Percentiles rank a stretch among this genome's conserved stretches.
These are phyloP conservation scores for Thuidium tamariscinum DNA, from an alignment of 225 moss, liverwort and hornwort genomes.

Conservation along the genomic window DNA sequence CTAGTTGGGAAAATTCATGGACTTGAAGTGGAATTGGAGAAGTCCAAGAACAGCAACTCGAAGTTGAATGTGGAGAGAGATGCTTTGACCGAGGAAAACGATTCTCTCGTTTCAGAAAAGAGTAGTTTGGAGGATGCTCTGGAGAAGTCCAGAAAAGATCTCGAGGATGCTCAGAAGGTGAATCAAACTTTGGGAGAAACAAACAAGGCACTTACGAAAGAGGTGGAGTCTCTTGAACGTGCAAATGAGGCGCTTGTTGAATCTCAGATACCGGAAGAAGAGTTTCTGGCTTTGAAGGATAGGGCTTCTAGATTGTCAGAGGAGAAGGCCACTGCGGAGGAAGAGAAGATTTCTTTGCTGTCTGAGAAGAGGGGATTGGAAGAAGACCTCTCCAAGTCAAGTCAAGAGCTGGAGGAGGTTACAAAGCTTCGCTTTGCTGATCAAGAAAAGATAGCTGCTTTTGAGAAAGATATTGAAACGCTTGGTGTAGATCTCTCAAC, in stretches of 20 bases:
- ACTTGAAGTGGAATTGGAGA: slow-evolving; percentile 5
- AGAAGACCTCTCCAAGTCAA: slow-evolving; percentile 3
- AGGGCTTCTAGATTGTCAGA: slow-evolving; percentile 4
- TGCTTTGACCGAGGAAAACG: background rate
- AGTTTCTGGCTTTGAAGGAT: slow-evolving; percentile 18
- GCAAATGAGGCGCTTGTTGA: slow-evolving; percentile 9
- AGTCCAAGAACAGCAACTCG: background rate
- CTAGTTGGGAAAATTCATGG: background rate
- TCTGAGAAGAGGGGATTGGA: slow-evolving; percentile 17
- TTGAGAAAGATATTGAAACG: background rate
- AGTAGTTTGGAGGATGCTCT: slow-evolving; percentile 9
- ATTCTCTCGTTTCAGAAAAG: slow-evolving; percentile 11
- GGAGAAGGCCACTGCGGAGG: background rate
- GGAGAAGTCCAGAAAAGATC: background rate
- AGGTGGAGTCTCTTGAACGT: slow-evolving; percentile 7
- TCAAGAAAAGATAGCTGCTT: slow-evolving; percentile 1
- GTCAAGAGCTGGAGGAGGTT: slow-evolving; percentile 9
- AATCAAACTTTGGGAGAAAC: background rate
- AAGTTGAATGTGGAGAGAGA: background rate
- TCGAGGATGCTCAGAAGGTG: slow-evolving; percentile 7
- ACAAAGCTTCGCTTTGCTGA: background rate
- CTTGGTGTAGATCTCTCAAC: background rate
- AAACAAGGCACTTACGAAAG: slow-evolving; percentile 1
- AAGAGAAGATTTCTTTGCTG: background rate
- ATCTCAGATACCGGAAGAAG: slow-evolving; percentile 25